Percentiles rank a stretch among this genome's conserved stretches.
phyloP scores from a whole-genome alignment of 2,329 filamentous ascomycete species.

The Pseudogymnoascus sp. region DNA sequence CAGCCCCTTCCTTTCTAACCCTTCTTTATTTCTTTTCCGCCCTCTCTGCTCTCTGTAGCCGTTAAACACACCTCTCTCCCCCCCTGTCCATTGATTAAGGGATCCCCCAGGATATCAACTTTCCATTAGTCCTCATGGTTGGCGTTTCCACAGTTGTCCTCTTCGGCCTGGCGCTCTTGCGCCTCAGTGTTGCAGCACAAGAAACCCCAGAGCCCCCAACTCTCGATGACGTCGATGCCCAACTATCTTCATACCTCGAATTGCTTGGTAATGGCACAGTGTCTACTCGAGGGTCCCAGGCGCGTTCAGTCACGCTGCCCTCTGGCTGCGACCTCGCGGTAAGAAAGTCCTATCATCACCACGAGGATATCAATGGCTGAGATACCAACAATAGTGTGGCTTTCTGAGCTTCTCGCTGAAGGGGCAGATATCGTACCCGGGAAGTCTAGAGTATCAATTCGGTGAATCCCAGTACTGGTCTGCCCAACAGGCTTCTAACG shows the following conservation, averaged over 20 bases:
- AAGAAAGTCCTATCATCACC: neutral
- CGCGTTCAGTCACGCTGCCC: neutral
- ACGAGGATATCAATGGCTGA: neutral
- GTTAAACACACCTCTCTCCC: neutral
- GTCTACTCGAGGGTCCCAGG: neutral
- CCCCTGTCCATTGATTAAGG: neutral
- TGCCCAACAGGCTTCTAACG: slow-evolving; percentile 14
- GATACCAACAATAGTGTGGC: slow-evolving; percentile 12
- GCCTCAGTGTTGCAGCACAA: neutral
- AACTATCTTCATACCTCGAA: neutral
- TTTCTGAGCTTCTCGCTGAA: slow-evolving; percentile 14
- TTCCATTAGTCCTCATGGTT: neutral
- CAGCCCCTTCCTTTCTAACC: neutral
- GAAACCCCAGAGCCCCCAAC: neutral
- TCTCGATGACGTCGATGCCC: neutral
- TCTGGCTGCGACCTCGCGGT: slow-evolving; percentile 5
- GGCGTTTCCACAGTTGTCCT: neutral
- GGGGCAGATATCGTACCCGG: slow-evolving; percentile 16
- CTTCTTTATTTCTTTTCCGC: neutral
- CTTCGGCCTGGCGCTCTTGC: neutral
- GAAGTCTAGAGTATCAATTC: slow-evolving; percentile 13
- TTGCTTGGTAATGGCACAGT: neutral
- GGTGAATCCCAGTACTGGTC: slow-evolving; percentile 17
- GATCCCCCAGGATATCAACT: neutral
- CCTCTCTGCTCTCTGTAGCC: neutral